Evolutionary conservation across 306 rosid species (phyloP).

Genomic region (Sesbania bispinosa): DNA sequence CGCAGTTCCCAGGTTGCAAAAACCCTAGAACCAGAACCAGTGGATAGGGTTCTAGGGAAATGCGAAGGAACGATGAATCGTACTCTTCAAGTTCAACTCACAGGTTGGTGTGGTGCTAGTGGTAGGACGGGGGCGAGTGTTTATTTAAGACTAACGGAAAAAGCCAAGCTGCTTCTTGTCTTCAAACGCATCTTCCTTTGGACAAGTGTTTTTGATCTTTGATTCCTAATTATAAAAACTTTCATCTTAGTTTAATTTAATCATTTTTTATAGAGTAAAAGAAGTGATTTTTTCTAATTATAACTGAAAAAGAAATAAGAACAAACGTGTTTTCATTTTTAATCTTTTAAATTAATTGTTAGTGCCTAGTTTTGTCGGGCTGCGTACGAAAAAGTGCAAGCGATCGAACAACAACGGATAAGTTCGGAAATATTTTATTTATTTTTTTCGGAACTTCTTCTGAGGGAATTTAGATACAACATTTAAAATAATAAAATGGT

Average conservation of each 20-base stretch:
- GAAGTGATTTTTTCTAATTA: no score
- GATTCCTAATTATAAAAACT: neutral
- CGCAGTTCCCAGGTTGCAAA: conserved; percentile 57
- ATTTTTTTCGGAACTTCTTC: no score
- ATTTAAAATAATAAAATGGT: no score
- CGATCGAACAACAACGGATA: no score
- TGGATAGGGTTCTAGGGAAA: neutral
- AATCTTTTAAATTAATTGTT: no score
- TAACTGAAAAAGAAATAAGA: no score
- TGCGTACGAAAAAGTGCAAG: neutral
- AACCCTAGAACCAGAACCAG: conserved; percentile 39
- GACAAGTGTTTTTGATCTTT: neutral
- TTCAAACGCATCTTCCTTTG: neutral
- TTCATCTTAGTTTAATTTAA: neutral
- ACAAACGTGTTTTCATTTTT: no score
- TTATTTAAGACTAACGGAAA: neutral
- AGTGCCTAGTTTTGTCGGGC: no score
- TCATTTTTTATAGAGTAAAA: no score
- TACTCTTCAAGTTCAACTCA: conserved; percentile 9
- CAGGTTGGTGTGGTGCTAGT: neutral
- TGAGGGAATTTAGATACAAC: no score
- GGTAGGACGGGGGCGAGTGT: neutral
- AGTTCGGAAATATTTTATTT: neutral
- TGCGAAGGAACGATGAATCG: neutral
- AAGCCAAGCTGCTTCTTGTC: neutral